Conservation (phyloP, 768 basidiomycete species). For the Dioszegia crocea region DNA sequence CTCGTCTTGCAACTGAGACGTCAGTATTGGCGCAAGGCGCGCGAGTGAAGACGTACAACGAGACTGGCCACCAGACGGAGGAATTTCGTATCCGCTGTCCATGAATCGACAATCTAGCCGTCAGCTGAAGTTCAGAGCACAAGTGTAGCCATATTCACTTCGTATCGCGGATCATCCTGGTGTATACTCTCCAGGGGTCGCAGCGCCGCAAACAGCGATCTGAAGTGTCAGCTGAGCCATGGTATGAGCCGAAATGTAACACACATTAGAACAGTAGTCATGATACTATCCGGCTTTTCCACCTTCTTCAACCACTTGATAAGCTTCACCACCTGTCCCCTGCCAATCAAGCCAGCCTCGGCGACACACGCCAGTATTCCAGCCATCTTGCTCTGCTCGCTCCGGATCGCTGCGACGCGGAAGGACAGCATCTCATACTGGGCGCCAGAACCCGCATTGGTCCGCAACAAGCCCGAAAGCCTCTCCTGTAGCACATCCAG, state of each 20-base stretch:
- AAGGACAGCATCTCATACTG: constrained; percentile 30
- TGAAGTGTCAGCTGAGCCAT: constrained; percentile 5
- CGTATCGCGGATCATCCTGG: constrained; percentile 19
- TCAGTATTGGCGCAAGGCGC: constrained; percentile 4
- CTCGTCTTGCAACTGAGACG: constrained; percentile 36
- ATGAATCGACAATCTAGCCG: constrained; percentile 22
- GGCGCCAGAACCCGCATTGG: constrained; percentile 10
- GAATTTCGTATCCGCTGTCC: constrained; percentile 34
- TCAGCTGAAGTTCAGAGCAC: not conserved
- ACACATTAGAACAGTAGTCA: constrained; percentile 26
- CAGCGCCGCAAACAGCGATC: constrained; percentile 23
- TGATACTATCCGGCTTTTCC: constrained; percentile 29
- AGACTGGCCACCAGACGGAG: constrained; percentile 35
- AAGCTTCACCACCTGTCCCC: constrained; percentile 35
- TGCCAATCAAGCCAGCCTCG: constrained; percentile 28
- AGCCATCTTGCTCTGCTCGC: constrained; percentile 35
- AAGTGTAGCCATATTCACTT: too few relatives aligned
- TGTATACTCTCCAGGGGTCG: constrained; percentile 25
- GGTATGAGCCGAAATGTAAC: not conserved
- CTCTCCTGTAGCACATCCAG: constrained; percentile 24
- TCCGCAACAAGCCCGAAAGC: constrained; percentile 16
- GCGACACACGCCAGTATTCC: constrained; percentile 24
- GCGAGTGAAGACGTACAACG: constrained; percentile 19
- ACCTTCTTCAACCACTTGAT: constrained; percentile 41
- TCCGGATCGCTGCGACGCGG: constrained; percentile 25